These are phyloP conservation scores for Agaricus blazei DNA, from an alignment of 768 basidiomycete genomes.

Conservation along the genomic window DNA sequence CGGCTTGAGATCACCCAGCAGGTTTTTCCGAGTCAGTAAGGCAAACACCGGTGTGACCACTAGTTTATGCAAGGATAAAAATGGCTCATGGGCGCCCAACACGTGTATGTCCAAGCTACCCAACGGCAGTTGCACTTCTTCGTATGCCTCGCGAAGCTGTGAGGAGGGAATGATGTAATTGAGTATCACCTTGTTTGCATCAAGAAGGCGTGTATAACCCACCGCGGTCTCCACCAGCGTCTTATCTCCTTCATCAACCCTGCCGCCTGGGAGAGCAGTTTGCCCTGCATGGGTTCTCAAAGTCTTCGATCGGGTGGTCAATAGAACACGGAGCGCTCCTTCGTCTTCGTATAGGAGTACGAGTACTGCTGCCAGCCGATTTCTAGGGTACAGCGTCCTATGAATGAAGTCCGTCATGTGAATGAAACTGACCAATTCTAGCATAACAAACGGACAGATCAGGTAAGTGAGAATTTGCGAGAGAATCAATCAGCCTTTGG, in stretches of 20 bases:
- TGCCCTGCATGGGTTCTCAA: constrained; percentile 76
- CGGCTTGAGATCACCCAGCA: constrained; percentile 51
- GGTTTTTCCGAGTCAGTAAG: constrained; percentile 46
- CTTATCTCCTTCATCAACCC: constrained; percentile 59
- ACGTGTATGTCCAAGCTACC: constrained; percentile 51
- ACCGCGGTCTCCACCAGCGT: constrained; percentile 73
- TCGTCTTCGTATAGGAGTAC: constrained; percentile 73
- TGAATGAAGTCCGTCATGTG: constrained; percentile 15
- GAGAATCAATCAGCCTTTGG: background rate
- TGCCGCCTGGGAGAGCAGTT: constrained; percentile 81
- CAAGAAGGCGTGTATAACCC: constrained; percentile 22
- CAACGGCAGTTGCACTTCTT: constrained; percentile 75
- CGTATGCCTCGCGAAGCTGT: constrained; percentile 78
- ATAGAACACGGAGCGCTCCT: constrained; percentile 63
- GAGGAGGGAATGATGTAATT: background rate
- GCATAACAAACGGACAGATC: constrained; percentile 44
- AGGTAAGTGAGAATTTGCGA: constrained; percentile 5
- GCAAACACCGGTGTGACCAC: constrained; percentile 80
- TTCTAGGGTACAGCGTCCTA: constrained; percentile 24
- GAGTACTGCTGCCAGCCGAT: constrained; percentile 69
- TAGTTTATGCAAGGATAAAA: constrained; percentile 60
- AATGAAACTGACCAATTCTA: constrained; percentile 2
- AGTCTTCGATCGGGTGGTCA: constrained; percentile 81
- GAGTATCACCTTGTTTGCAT: background rate
- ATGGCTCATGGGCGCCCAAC: constrained; percentile 59